Conservation (phyloP, 108 stramenopile species). For the Bacterosira constricta region DNA sequence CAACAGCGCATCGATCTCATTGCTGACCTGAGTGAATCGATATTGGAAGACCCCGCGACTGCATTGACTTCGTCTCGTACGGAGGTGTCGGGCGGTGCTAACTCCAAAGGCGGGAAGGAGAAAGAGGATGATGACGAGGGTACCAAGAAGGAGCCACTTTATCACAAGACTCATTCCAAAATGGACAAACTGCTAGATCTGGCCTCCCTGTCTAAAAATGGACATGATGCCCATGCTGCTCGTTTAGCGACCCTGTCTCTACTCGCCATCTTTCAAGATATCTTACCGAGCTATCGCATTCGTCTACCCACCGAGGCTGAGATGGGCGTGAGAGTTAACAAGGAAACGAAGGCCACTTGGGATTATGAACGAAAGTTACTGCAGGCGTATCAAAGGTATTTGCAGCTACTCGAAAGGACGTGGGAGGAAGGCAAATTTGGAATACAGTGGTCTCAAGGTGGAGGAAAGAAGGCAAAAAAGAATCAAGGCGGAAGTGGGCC, state of each 20-base stretch:
- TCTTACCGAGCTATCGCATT: conserved; percentile 91
- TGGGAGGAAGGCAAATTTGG: conserved; percentile 61
- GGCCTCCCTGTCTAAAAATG: conserved; percentile 59
- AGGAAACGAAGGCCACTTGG: conserved; percentile 84
- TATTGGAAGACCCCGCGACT: conserved; percentile 69
- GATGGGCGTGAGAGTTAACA: conserved; percentile 75
- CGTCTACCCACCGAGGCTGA: conserved; percentile 86
- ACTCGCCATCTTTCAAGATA: conserved; percentile 91
- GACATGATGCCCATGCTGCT: conserved; percentile 68
- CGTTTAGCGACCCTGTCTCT: conserved; percentile 81
- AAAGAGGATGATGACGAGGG: conserved; percentile 11
- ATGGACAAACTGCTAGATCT: conserved; percentile 59
- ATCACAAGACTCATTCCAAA: conserved; percentile 56
- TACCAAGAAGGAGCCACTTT: conserved; percentile 7
- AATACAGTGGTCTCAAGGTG: neutral
- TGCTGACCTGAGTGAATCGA: conserved; percentile 76
- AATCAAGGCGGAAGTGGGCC: conserved; percentile 4
- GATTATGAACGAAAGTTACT: conserved; percentile 81
- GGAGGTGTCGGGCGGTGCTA: neutral
- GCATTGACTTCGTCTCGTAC: conserved; percentile 57
- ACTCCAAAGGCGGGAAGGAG: conserved; percentile 1
- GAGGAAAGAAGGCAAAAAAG: conserved; percentile 7
- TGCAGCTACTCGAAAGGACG: conserved; percentile 72
- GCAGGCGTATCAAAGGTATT: conserved; percentile 76
- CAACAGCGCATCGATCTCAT: conserved; percentile 64